A percentile compares a stretch with the other conserved stretches of the same genome.
phyloP scores from a whole-genome alignment of 208 protist genomes.

The Leishmania gerbilli region DNA sequence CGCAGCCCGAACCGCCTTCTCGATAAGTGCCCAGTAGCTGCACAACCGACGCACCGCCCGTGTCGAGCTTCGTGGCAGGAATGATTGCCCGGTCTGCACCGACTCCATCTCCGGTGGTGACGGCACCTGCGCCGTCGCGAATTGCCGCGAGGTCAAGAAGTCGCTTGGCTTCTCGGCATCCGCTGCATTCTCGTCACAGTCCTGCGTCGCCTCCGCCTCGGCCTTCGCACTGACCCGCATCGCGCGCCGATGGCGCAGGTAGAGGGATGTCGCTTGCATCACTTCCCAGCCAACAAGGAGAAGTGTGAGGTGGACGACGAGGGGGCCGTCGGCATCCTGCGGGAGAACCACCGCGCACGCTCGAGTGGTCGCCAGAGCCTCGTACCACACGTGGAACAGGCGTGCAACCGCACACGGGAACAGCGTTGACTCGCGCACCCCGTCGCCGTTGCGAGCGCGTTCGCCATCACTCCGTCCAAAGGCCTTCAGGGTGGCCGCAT shows the following conservation, averaged over 20 bases:
- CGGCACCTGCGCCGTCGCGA: background rate
- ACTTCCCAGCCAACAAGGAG: conserved; percentile 21
- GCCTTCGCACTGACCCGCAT: conserved; percentile 6
- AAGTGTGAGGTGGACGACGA: conserved; percentile 32
- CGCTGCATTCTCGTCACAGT: conserved; percentile 8
- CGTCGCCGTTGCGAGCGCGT: background rate
- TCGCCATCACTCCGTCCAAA: background rate
- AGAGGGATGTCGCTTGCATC: conserved; percentile 19
- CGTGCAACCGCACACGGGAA: background rate
- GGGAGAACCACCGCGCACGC: conserved; percentile 21
- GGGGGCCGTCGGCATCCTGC: conserved; percentile 11
- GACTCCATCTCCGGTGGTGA: conserved; percentile 6
- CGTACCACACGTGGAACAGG: conserved; percentile 7
- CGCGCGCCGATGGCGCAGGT: conserved; percentile 20
- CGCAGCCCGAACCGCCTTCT: conserved; percentile 28
- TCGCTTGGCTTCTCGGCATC: conserved; percentile 4
- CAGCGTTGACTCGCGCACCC: background rate
- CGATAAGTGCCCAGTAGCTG: conserved; percentile 42
- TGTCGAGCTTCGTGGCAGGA: conserved; percentile 22
- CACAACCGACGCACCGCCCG: conserved; percentile 29
- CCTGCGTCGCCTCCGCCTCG: background rate
- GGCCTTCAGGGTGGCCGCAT: background rate
- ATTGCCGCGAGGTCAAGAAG: background rate
- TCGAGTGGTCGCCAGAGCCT: conserved; percentile 22
- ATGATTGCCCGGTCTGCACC: background rate